Evolutionary conservation across 192 early-diverging fungal species (phyloP).

Genomic region (Rhizophagus prolifer): DNA sequence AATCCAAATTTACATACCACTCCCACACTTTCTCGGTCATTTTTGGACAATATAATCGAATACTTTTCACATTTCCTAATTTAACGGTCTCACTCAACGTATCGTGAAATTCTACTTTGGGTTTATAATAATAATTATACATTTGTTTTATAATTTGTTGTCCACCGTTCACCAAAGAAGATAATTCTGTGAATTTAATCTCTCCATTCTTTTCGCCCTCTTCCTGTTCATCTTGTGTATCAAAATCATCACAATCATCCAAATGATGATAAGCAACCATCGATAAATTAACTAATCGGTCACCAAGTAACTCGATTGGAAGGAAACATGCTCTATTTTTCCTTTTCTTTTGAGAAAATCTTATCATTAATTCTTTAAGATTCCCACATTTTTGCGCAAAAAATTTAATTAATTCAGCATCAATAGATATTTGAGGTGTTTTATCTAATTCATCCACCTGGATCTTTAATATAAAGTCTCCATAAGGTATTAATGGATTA

Average conservation of each 20-base stretch:
- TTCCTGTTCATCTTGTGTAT: neutral
- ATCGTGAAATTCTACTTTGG: too few species aligned
- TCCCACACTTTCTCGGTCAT: conserved; percentile 22
- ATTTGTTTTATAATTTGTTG: conserved; percentile 8
- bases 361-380: conserved; percentile 11
- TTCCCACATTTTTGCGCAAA: conserved; percentile 11
- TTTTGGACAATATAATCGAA: conserved; percentile 11
- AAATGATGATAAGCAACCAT: conserved; percentile 7
- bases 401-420: conserved; percentile 17
- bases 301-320: conserved; percentile 6
- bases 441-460: conserved; percentile 14
- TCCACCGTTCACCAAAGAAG: neutral
- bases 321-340: neutral
- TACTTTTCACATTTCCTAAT: neutral
- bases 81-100: too few species aligned
- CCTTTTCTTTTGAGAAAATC: conserved; percentile 7
- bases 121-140: neutral
- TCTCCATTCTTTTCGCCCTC: neutral
- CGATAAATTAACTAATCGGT: conserved; percentile 10
- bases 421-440: conserved; percentile 12
- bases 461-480: conserved; percentile 10
- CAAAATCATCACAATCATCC: neutral
- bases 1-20: neutral
- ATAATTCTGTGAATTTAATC: neutral
- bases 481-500: conserved; percentile 19